Evolutionary conservation across 1,284 basidiomycete species (phyloP).

Genomic region (Rhodotorula mucilaginosa): DNA sequence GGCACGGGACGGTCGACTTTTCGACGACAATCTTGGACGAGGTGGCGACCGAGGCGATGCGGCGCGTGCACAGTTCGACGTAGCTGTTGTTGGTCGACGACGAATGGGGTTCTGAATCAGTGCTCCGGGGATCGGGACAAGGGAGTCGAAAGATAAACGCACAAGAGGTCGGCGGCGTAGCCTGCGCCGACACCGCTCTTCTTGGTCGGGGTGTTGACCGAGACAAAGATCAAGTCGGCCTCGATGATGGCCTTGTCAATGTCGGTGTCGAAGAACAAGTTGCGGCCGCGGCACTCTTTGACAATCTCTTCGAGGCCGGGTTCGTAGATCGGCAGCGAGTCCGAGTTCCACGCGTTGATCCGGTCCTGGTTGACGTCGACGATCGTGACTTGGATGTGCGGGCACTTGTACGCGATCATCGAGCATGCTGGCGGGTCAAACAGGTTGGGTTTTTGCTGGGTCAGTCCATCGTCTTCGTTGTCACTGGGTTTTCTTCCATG

Average conservation of each 20-base stretch:
- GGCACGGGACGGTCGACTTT: conserved; percentile 97
- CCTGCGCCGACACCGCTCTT: conserved; percentile 95
- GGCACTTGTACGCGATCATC: conserved; percentile 75
- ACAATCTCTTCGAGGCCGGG: conserved; percentile 95
- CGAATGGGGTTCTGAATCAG: background rate
- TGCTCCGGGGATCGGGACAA: background rate
- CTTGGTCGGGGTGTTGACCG: conserved; percentile 95
- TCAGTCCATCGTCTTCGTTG: background rate
- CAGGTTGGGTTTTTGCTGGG: background rate
- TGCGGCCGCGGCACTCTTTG: conserved; percentile 79
- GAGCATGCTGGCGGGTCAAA: conserved; percentile 38
- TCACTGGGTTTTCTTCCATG: no score
- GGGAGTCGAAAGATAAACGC: conserved; percentile 46
- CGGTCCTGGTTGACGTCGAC: conserved; percentile 94
- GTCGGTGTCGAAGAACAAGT: conserved; percentile 95
- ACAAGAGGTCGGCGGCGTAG: conserved; percentile 97
- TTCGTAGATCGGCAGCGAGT: conserved; percentile 79
- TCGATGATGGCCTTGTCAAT: conserved; percentile 89
- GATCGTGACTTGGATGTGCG: conserved; percentile 91
- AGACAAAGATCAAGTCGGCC: conserved; percentile 71
- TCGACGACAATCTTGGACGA: conserved; percentile 98
- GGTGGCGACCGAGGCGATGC: conserved; percentile 85
- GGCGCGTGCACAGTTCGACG: conserved; percentile 92
- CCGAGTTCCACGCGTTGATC: conserved; percentile 91
- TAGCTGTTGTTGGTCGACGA: conserved; percentile 60